These are phyloP conservation scores for Termitomyces sp. DNA, from an alignment of 1,284 basidiomycete genomes.

Conservation along the genomic window DNA sequence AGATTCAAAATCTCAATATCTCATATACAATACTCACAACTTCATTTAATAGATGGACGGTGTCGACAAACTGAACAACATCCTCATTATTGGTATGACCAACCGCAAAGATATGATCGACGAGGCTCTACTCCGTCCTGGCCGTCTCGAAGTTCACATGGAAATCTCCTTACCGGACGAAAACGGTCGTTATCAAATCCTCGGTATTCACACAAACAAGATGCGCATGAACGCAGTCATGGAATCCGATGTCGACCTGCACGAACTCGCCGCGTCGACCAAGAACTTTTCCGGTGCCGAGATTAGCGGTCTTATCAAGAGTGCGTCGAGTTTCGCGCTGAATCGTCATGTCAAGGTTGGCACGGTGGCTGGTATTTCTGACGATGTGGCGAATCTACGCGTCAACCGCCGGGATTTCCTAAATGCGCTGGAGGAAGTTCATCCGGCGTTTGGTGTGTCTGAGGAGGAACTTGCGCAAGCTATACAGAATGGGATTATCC, in stretches of 20 bases:
- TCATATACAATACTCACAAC: not conserved
- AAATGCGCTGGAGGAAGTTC: constrained; percentile 91
- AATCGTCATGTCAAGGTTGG: constrained; percentile 98
- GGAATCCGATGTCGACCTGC: constrained; percentile 83
- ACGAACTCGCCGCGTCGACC: constrained; percentile 79
- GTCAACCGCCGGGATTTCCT: constrained; percentile 89
- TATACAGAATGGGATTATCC: constrained; percentile 96
- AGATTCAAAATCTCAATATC: constrained; percentile 10
- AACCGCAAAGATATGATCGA: constrained; percentile 99
- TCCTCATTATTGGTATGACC: constrained; percentile 99
- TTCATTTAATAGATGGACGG: constrained; percentile 81
- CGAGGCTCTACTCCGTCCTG: constrained; percentile 94
- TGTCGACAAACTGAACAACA: constrained; percentile 99
- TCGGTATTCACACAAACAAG: constrained; percentile 93
- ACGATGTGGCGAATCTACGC: constrained; percentile 91
- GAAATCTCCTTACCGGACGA: constrained; percentile 98
- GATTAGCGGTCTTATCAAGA: constrained; percentile 94
- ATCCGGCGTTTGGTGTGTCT: constrained; percentile 95
- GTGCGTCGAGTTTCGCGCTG: constrained; percentile 97
- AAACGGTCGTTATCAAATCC: constrained; percentile 87
- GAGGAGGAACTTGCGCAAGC: constrained; percentile 95
- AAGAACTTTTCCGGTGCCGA: constrained; percentile 99
- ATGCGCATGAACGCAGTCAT: constrained; percentile 93
- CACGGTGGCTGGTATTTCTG: constrained; percentile 92
- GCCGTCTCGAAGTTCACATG: constrained; percentile 99